phyloP scores from a whole-genome alignment of 108 stramenopile species.

The Mediolabrus comicus region DNA sequence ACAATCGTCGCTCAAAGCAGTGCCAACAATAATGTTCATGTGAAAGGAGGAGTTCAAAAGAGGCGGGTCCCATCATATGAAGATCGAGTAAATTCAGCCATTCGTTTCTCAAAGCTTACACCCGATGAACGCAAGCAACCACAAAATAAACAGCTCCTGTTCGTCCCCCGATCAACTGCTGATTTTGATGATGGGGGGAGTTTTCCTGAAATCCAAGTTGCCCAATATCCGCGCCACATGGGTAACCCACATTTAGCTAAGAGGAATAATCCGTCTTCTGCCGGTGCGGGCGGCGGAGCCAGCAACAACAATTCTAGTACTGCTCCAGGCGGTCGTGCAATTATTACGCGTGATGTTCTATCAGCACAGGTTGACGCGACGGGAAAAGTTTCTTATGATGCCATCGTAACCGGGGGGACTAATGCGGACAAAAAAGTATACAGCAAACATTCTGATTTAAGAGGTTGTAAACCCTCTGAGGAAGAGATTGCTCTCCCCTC shows the following conservation, averaged over 20 bases:
- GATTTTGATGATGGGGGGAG: constrained; percentile 99
- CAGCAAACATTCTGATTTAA: constrained; percentile 80
- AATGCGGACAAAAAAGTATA: constrained; percentile 90
- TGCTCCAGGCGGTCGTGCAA: constrained; percentile 50
- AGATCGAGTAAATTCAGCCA: constrained; percentile 70
- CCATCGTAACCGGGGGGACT: constrained; percentile 93
- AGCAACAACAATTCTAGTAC: neutral
- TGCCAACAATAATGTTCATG: neutral
- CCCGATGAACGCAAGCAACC: constrained; percentile 61
- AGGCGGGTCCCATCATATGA: constrained; percentile 68
- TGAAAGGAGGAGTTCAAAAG: neutral
- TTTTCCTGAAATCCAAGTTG: constrained; percentile 98
- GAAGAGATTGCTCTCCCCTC: constrained; percentile 90
- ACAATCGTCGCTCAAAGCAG: neutral
- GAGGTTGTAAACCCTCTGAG: constrained; percentile 63
- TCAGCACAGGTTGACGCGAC: constrained; percentile 85
- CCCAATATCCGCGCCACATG: constrained; percentile 98
- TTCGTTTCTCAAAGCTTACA: constrained; percentile 55
- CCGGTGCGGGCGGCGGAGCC: constrained; percentile 6
- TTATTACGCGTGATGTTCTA: constrained; percentile 88
- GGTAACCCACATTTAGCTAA: constrained; percentile 82
- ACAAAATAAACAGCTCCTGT: constrained; percentile 53
- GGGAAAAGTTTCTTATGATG: constrained; percentile 92
- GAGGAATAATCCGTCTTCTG: constrained; percentile 6
- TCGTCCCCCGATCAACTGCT: constrained; percentile 86